Base-by-base conservation (phyloP, 139 green algal species). In the Chlorella ohadii region DNA sequence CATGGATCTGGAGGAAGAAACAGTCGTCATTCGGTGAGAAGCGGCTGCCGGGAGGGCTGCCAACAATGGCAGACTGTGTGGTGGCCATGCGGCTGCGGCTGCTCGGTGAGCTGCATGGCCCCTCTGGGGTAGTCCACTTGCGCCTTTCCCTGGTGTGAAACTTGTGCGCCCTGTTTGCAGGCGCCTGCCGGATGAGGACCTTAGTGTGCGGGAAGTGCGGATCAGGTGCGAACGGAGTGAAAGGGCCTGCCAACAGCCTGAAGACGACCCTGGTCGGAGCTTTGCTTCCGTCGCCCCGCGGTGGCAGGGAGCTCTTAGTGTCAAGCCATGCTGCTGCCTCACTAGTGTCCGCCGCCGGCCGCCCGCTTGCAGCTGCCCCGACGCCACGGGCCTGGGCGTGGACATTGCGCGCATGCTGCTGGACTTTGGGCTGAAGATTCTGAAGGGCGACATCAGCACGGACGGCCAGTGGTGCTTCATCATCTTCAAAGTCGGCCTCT, bases 391-490 rank as follows among this genome's bases (percentile, higher is more conserved):
- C 9, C 57, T 90, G 20, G 87, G 84, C 11, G 77, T 82, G 0
- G 85, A 90, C 71, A 81, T 94, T 41, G 72, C 86, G 20, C 80
- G 91, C 55, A 81, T 92, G 72, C 59, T 94, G 55, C 83, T 94
- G 25, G 90, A 94, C 78, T 93, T 92, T 91, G 90, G 90, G 16
- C 71, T 94, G 20, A 79, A 76, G 1, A 89, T 93, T 33, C 31
- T 90, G 4, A 51, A 78, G 39, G 90, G 86, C 33, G 91, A 94
- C 74, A 82, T 93, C 19, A 86, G 73, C 22, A 92, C 87, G 5
- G 91, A 94, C 59, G 91, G 90, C 39, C 78, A 81, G 27, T 94
- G 91, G 91, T 91, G 86, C 70, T 94, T 93, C 74, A 73, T 94
- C 13, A 90, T 94, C 38, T 85, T 94, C 59, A 86, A 27, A 25